These are phyloP conservation scores for Podaxis sp. DNA, from an alignment of 768 basidiomycete genomes.

Conservation along the genomic window DNA sequence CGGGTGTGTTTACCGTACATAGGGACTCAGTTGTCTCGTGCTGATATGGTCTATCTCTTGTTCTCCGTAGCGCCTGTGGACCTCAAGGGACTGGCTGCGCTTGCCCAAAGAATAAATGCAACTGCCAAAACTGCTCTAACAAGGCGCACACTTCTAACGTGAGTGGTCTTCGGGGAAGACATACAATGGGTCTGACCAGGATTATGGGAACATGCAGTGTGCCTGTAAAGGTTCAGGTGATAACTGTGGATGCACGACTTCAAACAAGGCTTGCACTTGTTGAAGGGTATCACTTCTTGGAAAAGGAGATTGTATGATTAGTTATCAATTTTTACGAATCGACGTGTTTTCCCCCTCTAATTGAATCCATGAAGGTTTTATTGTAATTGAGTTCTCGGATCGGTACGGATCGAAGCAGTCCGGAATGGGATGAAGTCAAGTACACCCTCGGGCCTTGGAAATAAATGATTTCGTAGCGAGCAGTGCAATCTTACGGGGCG, in stretches of 20 bases:
- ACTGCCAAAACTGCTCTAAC: conserved; percentile 1
- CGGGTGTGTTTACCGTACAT: not conserved
- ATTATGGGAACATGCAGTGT: not conserved
- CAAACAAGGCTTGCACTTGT: not conserved
- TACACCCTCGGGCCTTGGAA: not conserved
- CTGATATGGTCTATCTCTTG: no score
- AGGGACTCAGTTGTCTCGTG: not conserved
- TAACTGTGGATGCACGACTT: not conserved
- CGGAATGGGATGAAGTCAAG: no score
- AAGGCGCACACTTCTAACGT: conserved; percentile 2
- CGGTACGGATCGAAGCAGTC: no score
- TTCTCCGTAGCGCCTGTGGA: not conserved
- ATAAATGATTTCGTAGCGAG: not conserved
- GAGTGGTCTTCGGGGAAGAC: not conserved
- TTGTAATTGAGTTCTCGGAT: not conserved
- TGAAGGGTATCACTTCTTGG: not conserved
- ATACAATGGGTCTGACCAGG: not conserved
- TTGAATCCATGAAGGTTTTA: not conserved
- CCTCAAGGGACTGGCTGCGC: not conserved
- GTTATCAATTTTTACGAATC: not conserved
- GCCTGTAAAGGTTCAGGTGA: not conserved
- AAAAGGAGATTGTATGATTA: not conserved
- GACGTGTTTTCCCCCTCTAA: no score
- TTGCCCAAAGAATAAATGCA: conserved; percentile 5
- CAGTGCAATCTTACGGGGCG: not conserved